Percentiles rank a stretch among this genome's conserved stretches.
These are phyloP conservation scores for Microsporum ferrugineum DNA, from an alignment of 2,329 filamentous ascomycete species.

Conservation along the genomic window DNA sequence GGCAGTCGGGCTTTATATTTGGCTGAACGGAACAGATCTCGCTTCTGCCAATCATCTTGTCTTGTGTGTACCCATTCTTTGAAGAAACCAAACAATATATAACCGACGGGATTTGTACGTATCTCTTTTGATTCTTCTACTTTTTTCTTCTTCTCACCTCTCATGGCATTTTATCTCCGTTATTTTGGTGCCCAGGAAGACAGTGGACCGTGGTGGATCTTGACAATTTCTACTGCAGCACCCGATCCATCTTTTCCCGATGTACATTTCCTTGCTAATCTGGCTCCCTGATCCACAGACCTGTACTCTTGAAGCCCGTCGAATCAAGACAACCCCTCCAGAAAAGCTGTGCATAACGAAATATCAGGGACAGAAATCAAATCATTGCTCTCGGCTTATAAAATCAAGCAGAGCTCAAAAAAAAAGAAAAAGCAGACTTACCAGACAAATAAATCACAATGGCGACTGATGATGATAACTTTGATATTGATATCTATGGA, in stretches of 20 bases:
- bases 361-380: constrained; percentile 25
- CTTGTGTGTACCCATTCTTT: constrained; percentile 3
- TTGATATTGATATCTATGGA: constrained; percentile 60
- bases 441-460: constrained; percentile 25
- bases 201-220: neutral
- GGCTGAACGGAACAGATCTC: neutral
- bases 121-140: constrained; percentile 15
- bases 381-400: neutral
- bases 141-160: neutral
- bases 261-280: constrained; percentile 28
- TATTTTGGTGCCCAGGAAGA: neutral
- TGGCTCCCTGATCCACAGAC: constrained; percentile 28
- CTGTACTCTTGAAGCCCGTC: constrained; percentile 31
- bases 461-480: constrained; percentile 54
- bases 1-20: constrained; percentile 15
- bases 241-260: neutral
- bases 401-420: constrained; percentile 7
- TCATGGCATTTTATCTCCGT: neutral
- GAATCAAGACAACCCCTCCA: constrained; percentile 15
- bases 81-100: neutral
- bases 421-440: constrained; percentile 15
- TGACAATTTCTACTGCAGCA: neutral
- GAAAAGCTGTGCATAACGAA: constrained; percentile 32
- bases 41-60: constrained; percentile 2
- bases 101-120: constrained; percentile 17